Base-by-base conservation (phyloP, 306 rosid genomes). In the Quercus robur region DNA sequence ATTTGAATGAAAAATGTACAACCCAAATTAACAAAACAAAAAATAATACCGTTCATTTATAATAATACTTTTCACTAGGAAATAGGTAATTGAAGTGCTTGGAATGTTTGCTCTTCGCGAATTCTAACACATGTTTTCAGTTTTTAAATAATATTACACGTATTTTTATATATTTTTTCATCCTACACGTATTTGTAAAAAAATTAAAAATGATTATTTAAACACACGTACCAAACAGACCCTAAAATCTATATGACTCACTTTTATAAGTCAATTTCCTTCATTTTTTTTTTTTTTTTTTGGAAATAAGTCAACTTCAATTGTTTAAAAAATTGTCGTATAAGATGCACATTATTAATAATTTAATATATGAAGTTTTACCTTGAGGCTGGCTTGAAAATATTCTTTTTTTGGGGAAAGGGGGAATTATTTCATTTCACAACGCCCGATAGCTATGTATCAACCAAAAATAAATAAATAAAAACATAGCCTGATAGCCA, bases 121-220 rank as follows among this genome's bases (percentile, higher is more conserved):
- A 25, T 25, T 25, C 26, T 0, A 25, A 25, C 26, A 25, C 26
- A 25, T 25, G 1, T 25, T 62, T 31, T 31, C 0, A 31, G 1
- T 31, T 4, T 31, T 31, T 31, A 31, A 31, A 31, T 0, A 31
- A 31, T 31, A 31, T 31, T 31, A 31, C 5, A 0, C 0, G 0
- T 33, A 33, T 5, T 33, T 33, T 33, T 1, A 33, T 0, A 33
- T 1, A 33, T 5, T 33, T 33, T 33, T 33, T 33, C 6, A 5
- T 0, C 0, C 0, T 23, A 5, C 1, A 5, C 0, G 0, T 33
- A 5, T 33, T 33, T 33, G 0, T 0, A 5, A 33, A 33, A 30
- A 30, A 30, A 3, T 0, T 3, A 30, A 30, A 30, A 0, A 30
- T 0, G 0, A 0, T 30, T 30, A 3, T 3, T 30, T 3, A 3